These are phyloP conservation scores for Rhizopus stolonifer DNA, from an alignment of 371 early-diverging fungal genomes.

Conservation along the genomic window DNA sequence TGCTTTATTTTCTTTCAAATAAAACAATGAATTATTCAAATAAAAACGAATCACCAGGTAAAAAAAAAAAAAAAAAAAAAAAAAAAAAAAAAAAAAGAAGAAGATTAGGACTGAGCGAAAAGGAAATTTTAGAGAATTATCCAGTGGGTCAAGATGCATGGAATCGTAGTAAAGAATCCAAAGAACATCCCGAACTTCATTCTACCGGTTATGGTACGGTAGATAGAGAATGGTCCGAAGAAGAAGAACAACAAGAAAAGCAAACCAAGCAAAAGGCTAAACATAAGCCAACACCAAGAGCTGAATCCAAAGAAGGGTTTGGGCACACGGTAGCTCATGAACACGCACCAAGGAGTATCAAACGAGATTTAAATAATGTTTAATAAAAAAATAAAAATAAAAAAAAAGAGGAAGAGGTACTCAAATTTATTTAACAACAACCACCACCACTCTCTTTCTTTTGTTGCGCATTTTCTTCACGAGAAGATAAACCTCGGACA, in stretches of 20 bases:
- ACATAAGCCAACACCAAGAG: background rate
- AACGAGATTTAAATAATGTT: slow-evolving; percentile 25
- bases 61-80: too few species aligned
- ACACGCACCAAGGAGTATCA: slow-evolving; percentile 18
- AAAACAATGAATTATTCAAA: too few species aligned
- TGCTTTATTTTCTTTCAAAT: too few species aligned
- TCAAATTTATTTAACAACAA: slow-evolving; percentile 28
- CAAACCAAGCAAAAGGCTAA: background rate
- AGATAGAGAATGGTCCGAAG: slow-evolving; percentile 8
- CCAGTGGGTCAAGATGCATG: slow-evolving; percentile 34
- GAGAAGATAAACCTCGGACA: slow-evolving; percentile 29
- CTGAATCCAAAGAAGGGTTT: slow-evolving; percentile 2
- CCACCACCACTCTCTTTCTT: slow-evolving; percentile 23
- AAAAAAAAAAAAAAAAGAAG: too few species aligned
- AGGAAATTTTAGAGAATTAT: slow-evolving; percentile 2
- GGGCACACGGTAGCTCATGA: slow-evolving; percentile 18
- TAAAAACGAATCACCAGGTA: too few species aligned
- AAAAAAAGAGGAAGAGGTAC: too few species aligned
- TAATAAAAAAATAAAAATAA: slow-evolving; percentile 1
- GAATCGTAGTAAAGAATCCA: slow-evolving; percentile 30
- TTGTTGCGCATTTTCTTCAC: slow-evolving; percentile 21
- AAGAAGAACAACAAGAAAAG: background rate
- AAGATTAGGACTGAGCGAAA: too few species aligned
- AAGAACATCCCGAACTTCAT: slow-evolving; percentile 31
- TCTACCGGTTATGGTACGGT: slow-evolving; percentile 43